A percentile compares a stretch with the other conserved stretches of the same genome.
Conservation (phyloP, 2,329 filamentous ascomycete genomes). For the Aspergillus arachidicola region DNA sequence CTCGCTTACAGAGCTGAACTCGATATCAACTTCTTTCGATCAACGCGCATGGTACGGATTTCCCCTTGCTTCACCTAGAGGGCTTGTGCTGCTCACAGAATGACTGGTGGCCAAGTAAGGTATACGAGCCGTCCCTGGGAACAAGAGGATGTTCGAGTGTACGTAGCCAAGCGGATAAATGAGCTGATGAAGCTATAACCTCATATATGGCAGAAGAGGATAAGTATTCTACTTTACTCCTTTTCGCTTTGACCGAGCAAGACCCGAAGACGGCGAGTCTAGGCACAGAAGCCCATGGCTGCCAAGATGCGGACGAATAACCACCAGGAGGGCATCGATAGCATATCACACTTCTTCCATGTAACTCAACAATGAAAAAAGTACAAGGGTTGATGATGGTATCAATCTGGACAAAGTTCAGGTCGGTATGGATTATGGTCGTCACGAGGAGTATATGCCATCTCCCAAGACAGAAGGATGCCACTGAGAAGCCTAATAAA, state of each 20-base stretch:
- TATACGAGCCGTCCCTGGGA: not conserved
- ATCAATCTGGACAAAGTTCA: too few relatives aligned
- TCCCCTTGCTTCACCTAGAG: not conserved
- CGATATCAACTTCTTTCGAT: not conserved
- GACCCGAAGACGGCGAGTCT: too few relatives aligned
- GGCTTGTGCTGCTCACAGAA: not conserved
- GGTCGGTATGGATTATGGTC: not conserved
- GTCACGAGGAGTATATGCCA: too few relatives aligned
- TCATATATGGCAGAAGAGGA: not conserved
- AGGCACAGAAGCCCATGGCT: not conserved
- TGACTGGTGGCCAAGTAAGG: not conserved
- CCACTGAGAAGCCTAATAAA: too few relatives aligned
- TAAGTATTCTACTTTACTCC: not conserved
- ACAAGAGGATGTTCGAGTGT: not conserved
- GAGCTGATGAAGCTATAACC: not conserved
- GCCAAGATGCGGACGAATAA: not conserved
- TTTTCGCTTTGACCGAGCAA: not conserved
- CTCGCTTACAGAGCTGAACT: not conserved
- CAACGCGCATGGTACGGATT: not conserved
- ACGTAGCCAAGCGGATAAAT: too few relatives aligned
- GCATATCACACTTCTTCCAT: not conserved
- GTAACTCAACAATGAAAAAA: not conserved
- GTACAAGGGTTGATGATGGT: not conserved
- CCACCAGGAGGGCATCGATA: not conserved
- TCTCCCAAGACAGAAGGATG: too few relatives aligned